Conservation (phyloP, 129 eudicot genomes). For the Gnaphalium uliginosum region DNA sequence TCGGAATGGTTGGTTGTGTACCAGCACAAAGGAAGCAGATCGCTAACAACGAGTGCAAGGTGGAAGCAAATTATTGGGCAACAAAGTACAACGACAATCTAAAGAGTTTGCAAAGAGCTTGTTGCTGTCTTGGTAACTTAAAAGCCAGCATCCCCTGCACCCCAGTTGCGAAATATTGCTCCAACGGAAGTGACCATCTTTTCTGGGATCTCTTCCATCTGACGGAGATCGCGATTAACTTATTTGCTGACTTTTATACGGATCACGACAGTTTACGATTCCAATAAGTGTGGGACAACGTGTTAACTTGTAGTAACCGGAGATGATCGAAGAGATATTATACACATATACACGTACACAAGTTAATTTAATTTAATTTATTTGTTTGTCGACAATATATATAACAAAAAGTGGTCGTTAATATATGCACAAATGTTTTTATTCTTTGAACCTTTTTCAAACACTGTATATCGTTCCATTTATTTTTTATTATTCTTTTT, state of each 20-base stretch:
- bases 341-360: not conserved
- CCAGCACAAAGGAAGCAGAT: constrained; percentile 52
- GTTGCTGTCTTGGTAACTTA: constrained; percentile 71
- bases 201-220: constrained; percentile 83
- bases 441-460: too few species aligned
- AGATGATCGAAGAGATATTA: not conserved
- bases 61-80: constrained; percentile 53
- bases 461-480: too few species aligned
- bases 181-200: constrained; percentile 57
- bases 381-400: not conserved
- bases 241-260: constrained; percentile 41
- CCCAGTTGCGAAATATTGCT: constrained; percentile 53
- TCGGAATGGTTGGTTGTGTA: constrained; percentile 63
- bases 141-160: constrained; percentile 60
- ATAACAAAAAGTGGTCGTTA: not conserved
- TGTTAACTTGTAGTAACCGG: constrained; percentile 1
- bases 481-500: not conserved
- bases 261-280: constrained; percentile 32
- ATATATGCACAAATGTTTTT: not conserved
- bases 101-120: constrained; percentile 25
- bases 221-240: constrained; percentile 48
- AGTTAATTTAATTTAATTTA: not conserved
- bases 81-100: constrained; percentile 54
- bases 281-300: constrained; percentile 54
- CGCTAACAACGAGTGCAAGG: constrained; percentile 45